Evolutionary conservation across 768 basidiomycete species (phyloP).

Genomic region (Hydnomerulius pinastri): DNA sequence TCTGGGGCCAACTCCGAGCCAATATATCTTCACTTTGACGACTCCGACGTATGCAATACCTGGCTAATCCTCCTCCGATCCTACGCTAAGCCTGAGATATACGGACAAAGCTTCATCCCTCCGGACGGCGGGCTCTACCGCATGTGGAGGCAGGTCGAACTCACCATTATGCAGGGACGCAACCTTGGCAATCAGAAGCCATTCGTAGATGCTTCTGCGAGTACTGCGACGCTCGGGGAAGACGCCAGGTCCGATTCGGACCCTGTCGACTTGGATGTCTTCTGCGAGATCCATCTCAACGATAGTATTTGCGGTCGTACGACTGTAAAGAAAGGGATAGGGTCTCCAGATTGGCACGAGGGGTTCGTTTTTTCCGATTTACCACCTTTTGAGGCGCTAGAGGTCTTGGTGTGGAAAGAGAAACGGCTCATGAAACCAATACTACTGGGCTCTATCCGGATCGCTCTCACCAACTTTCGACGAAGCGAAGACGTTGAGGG

Average conservation of each 20-base stretch:
- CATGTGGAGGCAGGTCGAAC: slow-evolving; percentile 83
- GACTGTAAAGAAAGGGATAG: slow-evolving; percentile 65
- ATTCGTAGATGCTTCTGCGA: slow-evolving; percentile 26
- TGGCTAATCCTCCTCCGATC: slow-evolving; percentile 84
- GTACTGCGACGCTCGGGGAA: slow-evolving; percentile 30
- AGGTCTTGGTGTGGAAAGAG: slow-evolving; percentile 69
- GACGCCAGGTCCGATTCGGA: slow-evolving; percentile 45
- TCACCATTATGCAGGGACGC: slow-evolving; percentile 73
- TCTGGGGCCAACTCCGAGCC: slow-evolving; percentile 56
- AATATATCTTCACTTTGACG: slow-evolving; percentile 72
- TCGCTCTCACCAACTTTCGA: slow-evolving; percentile 70
- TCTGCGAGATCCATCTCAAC: slow-evolving; percentile 78
- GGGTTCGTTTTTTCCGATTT: slow-evolving; percentile 71
- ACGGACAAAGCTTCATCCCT: slow-evolving; percentile 58
- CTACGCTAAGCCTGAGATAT: slow-evolving; percentile 79
- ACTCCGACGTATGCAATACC: slow-evolving; percentile 61
- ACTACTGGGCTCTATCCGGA: slow-evolving; percentile 59
- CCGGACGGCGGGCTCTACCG: slow-evolving; percentile 76
- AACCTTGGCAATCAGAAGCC: slow-evolving; percentile 60
- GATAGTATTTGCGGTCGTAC: slow-evolving; percentile 70
- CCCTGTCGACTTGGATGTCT: slow-evolving; percentile 66
- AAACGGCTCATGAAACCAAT: slow-evolving; percentile 60
- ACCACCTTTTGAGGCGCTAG: slow-evolving; percentile 74
- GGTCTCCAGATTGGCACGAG: slow-evolving; percentile 83
- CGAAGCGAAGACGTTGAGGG: slow-evolving; percentile 77